Evolutionary conservation across 257 asterid species (phyloP).

Genomic region (Thymus mandschuricus): DNA sequence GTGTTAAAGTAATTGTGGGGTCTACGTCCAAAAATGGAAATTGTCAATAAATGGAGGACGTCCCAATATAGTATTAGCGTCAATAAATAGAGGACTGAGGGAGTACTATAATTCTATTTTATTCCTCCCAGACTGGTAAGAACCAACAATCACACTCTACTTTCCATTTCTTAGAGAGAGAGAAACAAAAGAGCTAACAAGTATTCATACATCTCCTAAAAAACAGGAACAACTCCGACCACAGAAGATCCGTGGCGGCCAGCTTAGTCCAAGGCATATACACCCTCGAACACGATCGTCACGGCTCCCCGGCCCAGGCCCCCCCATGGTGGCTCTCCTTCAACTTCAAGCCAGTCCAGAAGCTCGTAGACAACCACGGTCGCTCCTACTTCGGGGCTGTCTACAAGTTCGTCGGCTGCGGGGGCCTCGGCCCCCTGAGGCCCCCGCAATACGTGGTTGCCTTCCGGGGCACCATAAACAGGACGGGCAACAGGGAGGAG

Average conservation of each 20-base stretch:
- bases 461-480: constrained; percentile 65
- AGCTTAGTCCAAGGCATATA: constrained; percentile 74
- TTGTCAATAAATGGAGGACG: too few species aligned
- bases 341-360: constrained; percentile 47
- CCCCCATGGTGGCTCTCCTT: constrained; percentile 82
- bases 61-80: too few species aligned
- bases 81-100: too few species aligned
- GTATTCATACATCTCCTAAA: too few species aligned
- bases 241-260: constrained; percentile 64
- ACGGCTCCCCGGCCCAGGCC: constrained; percentile 58
- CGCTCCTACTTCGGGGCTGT: constrained; percentile 61
- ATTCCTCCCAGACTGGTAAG: constrained; percentile 63
- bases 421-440: constrained; percentile 8
- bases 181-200: too few species aligned
- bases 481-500: constrained; percentile 43
- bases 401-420: constrained; percentile 40
- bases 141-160: not conserved
- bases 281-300: constrained; percentile 63
- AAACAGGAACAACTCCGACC: constrained; percentile 58
- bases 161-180: too few species aligned
- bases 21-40: too few species aligned
- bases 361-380: constrained; percentile 54
- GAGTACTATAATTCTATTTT: constrained; percentile 28
- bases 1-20: too few species aligned
- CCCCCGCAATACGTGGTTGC: constrained; percentile 66